These are phyloP conservation scores for Apium graveolens DNA, from an alignment of 129 eudicot species.

Conservation along the genomic window DNA sequence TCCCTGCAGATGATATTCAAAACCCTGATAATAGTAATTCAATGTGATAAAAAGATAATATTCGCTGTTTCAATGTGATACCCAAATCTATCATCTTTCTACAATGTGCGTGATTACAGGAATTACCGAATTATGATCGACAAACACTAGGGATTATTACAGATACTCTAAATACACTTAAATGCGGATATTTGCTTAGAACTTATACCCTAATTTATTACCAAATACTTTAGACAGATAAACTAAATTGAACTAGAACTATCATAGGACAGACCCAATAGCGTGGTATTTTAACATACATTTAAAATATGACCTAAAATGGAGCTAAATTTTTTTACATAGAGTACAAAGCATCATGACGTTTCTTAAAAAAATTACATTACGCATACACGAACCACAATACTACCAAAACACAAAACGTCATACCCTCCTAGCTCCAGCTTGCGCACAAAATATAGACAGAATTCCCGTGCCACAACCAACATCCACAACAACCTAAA, in stretches of 20 bases:
- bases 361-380: neutral
- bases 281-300: neutral
- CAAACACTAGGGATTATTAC: neutral
- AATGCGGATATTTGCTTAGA: neutral
- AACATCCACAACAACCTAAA: constrained; percentile 95
- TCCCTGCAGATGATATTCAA: neutral
- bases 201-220: neutral
- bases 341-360: neutral
- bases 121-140: neutral
- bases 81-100: neutral
- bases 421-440: constrained; percentile 91
- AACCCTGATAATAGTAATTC: neutral
- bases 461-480: constrained; percentile 99
- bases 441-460: constrained; percentile 98
- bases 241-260: neutral
- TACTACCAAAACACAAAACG: neutral
- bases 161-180: neutral
- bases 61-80: neutral
- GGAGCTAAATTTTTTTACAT: too few species aligned
- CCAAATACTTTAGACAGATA: neutral
- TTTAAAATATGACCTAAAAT: neutral
- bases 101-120: neutral
- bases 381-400: neutral
- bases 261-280: neutral
- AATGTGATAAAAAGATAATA: too few species aligned